A percentile compares a stretch with the other conserved stretches of the same genome.
phyloP scores from a whole-genome alignment of 495 filamentous ascomycete genomes.

The Tuber calosporum region DNA sequence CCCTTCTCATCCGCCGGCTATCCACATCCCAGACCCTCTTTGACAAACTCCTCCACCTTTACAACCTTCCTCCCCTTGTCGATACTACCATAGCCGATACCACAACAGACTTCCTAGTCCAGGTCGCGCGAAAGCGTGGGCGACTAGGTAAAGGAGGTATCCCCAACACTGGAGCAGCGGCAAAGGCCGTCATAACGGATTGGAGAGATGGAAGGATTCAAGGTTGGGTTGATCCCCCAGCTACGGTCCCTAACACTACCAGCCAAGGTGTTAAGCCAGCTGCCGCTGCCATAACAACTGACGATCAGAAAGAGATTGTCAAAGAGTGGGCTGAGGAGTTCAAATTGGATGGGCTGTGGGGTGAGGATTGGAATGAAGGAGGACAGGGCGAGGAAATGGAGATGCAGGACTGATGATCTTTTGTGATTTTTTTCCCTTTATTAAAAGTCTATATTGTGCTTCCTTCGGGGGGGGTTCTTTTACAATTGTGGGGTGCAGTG shows the following conservation, averaged over 20 bases:
- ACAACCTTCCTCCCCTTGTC: conserved; percentile 66
- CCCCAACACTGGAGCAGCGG: conserved; percentile 78
- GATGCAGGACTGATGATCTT: conserved; percentile 36
- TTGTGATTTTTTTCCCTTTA: not conserved
- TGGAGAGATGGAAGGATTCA: conserved; percentile 94
- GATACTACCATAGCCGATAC: conserved; percentile 55
- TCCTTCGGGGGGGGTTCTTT: not conserved
- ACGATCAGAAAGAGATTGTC: conserved; percentile 80
- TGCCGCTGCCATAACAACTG: conserved; percentile 39
- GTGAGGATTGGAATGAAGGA: conserved; percentile 49
- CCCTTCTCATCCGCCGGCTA: conserved; percentile 69
- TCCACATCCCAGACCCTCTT: conserved; percentile 63
- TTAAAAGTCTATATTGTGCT: not conserved
- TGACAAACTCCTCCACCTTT: conserved; percentile 68
- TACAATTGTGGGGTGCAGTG: not conserved
- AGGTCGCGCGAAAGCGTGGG: conserved; percentile 88
- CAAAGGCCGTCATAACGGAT: conserved; percentile 86
- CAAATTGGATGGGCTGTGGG: conserved; percentile 90
- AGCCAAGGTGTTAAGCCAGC: conserved; percentile 41
- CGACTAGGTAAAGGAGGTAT: conserved; percentile 82
- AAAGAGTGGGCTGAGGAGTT: conserved; percentile 93
- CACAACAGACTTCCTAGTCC: conserved; percentile 87
- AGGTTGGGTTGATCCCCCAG: conserved; percentile 77
- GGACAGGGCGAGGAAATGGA: conserved; percentile 39
- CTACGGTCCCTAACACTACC: conserved; percentile 36